A percentile compares a stretch with the other conserved stretches of the same genome.
These are phyloP conservation scores for Clavulina sp. DNA, from an alignment of 768 basidiomycete species.

Conservation along the genomic window DNA sequence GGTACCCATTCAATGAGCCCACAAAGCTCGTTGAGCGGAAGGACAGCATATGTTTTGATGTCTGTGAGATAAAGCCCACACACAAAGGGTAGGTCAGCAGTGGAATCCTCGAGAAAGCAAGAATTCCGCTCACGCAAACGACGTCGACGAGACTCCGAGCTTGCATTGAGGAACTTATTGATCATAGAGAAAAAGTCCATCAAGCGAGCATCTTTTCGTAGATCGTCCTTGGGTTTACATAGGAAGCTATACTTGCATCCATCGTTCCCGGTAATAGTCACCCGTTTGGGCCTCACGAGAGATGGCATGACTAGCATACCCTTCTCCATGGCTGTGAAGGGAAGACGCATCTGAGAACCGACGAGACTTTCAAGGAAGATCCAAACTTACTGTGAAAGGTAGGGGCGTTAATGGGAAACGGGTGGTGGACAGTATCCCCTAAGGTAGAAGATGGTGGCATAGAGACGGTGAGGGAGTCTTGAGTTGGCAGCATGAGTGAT, in stretches of 20 bases:
- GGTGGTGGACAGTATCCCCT: slow-evolving; percentile 43
- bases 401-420: slow-evolving; percentile 63
- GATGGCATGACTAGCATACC: slow-evolving; percentile 86
- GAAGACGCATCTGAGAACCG: neutral
- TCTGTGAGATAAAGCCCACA: slow-evolving; percentile 27
- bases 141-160: slow-evolving; percentile 79
- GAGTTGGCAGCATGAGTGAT: slow-evolving; percentile 70
- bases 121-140: slow-evolving; percentile 51
- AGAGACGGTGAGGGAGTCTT: slow-evolving; percentile 77
- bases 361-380: neutral
- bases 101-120: neutral
- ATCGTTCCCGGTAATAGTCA: slow-evolving; percentile 67
- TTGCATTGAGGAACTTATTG: slow-evolving; percentile 85
- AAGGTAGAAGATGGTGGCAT: slow-evolving; percentile 55
- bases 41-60: slow-evolving; percentile 96
- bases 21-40: slow-evolving; percentile 91
- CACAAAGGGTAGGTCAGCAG: neutral
- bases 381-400: slow-evolving; percentile 52
- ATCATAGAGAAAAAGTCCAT: slow-evolving; percentile 99
- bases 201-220: slow-evolving; percentile 88
- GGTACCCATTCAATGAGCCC: slow-evolving; percentile 98
- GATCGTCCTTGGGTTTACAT: slow-evolving; percentile 92
- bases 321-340: slow-evolving; percentile 47
- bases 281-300: slow-evolving; percentile 77
- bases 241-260: slow-evolving; percentile 79